phyloP scores from a whole-genome alignment of 371 early-diverging fungal genomes.

The Apophysomyces elegans region DNA sequence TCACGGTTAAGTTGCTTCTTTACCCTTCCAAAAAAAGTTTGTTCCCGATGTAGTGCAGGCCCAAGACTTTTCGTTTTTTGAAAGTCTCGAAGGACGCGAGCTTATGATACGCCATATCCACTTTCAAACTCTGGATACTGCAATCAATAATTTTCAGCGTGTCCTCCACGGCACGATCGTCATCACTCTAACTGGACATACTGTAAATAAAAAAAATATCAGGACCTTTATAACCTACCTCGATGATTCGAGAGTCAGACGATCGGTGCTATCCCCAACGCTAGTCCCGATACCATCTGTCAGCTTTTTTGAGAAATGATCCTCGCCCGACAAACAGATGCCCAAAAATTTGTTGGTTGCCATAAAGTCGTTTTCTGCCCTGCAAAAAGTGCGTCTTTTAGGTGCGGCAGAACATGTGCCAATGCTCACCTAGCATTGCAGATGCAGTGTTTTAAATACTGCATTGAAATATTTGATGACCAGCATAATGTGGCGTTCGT shows the following conservation, averaged over 20 bases:
- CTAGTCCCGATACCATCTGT: conserved; percentile 10
- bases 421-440: conserved; percentile 14
- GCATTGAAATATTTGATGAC: conserved; percentile 6
- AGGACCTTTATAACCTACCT: conserved; percentile 9
- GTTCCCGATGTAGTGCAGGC: conserved; percentile 14
- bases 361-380: conserved; percentile 12
- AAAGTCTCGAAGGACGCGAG: conserved; percentile 16
- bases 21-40: neutral
- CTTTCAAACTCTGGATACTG: conserved; percentile 18
- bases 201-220: neutral
- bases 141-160: conserved; percentile 16
- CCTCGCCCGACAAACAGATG: conserved; percentile 11
- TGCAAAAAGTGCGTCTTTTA: neutral
- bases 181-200: conserved; percentile 13
- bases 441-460: neutral
- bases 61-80: conserved; percentile 7
- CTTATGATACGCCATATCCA: conserved; percentile 10
- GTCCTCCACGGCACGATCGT: conserved; percentile 13
- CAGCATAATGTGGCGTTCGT: neutral
- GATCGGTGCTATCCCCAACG: conserved; percentile 9
- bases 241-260: conserved; percentile 10
- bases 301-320: conserved; percentile 11
- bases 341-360: conserved; percentile 12
- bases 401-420: neutral
- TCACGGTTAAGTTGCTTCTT: no score